These are phyloP conservation scores for Puccinia brachypodii DNA, from an alignment of 1,284 basidiomycete genomes.

Conservation along the genomic window DNA sequence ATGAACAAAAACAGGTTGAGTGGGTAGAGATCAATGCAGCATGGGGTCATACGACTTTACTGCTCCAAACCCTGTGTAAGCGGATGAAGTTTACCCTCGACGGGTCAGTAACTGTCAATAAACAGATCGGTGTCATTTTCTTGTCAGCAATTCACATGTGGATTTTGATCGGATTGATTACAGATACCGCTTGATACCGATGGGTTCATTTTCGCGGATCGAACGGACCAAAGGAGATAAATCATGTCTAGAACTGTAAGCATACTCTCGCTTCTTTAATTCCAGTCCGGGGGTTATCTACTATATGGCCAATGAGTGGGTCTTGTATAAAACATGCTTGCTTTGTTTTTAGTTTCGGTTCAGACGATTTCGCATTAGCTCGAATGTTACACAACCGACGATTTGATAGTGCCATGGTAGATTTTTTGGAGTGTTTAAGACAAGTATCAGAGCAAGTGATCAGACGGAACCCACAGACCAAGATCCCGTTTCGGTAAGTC, in stretches of 20 bases:
- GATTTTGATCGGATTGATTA: background rate
- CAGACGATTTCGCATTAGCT: slow-evolving; percentile 81
- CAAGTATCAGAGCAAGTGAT: slow-evolving; percentile 83
- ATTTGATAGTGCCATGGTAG: slow-evolving; percentile 94
- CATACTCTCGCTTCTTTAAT: slow-evolving; percentile 7
- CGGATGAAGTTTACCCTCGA: slow-evolving; percentile 85
- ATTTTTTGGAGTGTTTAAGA: slow-evolving; percentile 88
- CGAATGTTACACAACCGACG: slow-evolving; percentile 87
- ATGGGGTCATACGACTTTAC: slow-evolving; percentile 91
- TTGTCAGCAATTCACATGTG: background rate
- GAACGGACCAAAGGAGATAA: slow-evolving; percentile 73
- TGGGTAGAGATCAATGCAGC: slow-evolving; percentile 99
- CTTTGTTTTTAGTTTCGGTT: slow-evolving; percentile 63
- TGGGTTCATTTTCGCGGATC: slow-evolving; percentile 88
- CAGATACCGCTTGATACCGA: slow-evolving; percentile 82
- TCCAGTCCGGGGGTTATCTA: background rate
- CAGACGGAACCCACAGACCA: slow-evolving; percentile 69
- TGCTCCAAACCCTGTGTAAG: slow-evolving; percentile 83
- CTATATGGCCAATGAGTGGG: background rate
- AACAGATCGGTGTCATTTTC: background rate
- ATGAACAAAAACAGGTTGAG: slow-evolving; percentile 71
- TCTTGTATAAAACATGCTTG: background rate
- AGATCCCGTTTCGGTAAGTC: slow-evolving; percentile 79
- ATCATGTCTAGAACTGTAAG: slow-evolving; percentile 77
- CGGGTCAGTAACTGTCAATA: slow-evolving; percentile 62